A percentile compares a stretch with the other conserved stretches of the same genome.
Conservation (phyloP, 345 rosid genomes). For the Kernera saxatilis region DNA sequence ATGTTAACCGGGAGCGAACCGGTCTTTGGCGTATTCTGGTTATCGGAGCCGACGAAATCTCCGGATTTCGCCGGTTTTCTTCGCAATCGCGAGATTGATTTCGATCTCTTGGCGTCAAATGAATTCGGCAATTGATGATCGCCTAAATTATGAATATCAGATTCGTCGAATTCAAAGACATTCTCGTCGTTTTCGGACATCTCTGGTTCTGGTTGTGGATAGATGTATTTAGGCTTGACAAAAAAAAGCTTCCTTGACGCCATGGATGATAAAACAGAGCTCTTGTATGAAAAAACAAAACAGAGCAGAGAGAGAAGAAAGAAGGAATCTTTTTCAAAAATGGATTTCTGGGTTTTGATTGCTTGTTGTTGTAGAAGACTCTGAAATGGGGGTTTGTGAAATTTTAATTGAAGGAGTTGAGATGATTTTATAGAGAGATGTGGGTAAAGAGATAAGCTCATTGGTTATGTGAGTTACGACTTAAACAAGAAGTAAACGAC, state of each 20-base stretch:
- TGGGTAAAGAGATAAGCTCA: slow-evolving; percentile 33
- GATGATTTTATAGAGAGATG: slow-evolving; percentile 26
- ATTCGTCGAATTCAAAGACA: slow-evolving; percentile 57
- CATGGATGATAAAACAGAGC: slow-evolving; percentile 34
- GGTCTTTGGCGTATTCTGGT: slow-evolving; percentile 7
- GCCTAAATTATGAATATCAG: slow-evolving; percentile 39
- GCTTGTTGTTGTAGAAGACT: slow-evolving; percentile 6
- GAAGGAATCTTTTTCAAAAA: neutral
- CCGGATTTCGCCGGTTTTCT: slow-evolving; percentile 34
- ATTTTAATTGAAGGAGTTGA: neutral
- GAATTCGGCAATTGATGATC: slow-evolving; percentile 11
- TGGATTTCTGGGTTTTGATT: slow-evolving; percentile 14
- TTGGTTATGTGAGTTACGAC: slow-evolving; percentile 26
- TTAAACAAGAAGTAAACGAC: slow-evolving; percentile 26
- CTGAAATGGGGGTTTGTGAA: neutral
- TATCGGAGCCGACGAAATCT: slow-evolving; percentile 5
- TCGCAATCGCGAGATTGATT: slow-evolving; percentile 34
- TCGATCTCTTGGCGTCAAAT: slow-evolving; percentile 34
- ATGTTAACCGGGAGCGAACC: slow-evolving; percentile 66
- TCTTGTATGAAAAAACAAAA: neutral
- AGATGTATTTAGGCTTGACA: slow-evolving; percentile 41
- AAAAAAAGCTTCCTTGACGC: slow-evolving; percentile 46
- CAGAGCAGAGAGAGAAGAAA: neutral
- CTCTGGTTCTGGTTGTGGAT: slow-evolving; percentile 33
- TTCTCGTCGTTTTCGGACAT: slow-evolving; percentile 13